Conservation (phyloP, 202 grass and related monocot species). For the Dendrocalamus latiflorus region DNA sequence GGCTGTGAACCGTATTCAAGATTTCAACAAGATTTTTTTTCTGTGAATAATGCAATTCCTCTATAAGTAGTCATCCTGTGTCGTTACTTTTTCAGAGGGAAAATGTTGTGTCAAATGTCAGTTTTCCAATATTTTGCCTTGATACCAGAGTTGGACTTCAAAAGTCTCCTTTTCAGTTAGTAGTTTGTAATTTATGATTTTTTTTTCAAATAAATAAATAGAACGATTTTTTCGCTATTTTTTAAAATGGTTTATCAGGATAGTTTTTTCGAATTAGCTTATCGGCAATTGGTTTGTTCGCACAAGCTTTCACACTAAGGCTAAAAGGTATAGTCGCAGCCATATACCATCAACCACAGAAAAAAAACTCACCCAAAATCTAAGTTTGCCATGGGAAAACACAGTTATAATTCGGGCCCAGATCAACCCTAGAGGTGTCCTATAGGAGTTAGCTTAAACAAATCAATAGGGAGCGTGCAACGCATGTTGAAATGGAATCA, state of each 20-base stretch:
- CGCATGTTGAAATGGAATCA: background rate
- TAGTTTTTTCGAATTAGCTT: rapidly evolving
- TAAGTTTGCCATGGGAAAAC: constrained; percentile 1
- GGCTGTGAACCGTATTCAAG: background rate
- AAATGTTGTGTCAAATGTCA: background rate
- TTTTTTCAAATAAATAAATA: no score
- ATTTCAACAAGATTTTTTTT: background rate
- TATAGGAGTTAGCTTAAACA: background rate
- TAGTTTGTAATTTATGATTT: no score
- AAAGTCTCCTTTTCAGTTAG: no score
- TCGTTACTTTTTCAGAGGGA: background rate
- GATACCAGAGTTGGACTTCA: background rate
- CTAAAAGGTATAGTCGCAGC: no score
- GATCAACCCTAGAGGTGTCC: background rate
- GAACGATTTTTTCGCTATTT: rapidly evolving
- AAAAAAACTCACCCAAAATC: background rate
- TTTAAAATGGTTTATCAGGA: no score
- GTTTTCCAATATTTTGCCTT: background rate
- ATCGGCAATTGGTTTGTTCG: no score
- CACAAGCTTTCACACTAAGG: no score
- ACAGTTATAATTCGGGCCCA: background rate
- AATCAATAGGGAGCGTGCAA: background rate
- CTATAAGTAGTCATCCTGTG: background rate
- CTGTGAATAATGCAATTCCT: background rate
- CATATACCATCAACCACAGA: no score